A percentile compares a stretch with the other conserved stretches of the same genome.
Conservation (phyloP, 176 grass and related monocot genomes). For the Aegilops umbellulata region DNA sequence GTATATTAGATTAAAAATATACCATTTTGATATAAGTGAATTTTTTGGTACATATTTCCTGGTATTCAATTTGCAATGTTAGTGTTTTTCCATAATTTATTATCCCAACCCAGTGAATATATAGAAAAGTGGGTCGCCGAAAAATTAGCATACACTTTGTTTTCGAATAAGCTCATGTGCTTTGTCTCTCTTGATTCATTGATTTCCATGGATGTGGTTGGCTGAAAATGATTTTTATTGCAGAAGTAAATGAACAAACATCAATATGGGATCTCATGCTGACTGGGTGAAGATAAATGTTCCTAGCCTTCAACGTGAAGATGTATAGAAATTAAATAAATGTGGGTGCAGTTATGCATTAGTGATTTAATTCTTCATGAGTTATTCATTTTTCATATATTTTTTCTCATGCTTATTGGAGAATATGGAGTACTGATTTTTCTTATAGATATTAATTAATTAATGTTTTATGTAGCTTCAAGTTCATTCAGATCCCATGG, state of each 20-base stretch:
- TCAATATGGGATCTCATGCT: constrained; percentile 68
- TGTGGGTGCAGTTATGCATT: not conserved
- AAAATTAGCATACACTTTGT: too few relatives aligned
- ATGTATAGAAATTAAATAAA: constrained; percentile 34
- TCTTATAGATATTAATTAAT: not conserved
- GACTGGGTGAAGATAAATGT: constrained; percentile 95
- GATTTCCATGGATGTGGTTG: not conserved
- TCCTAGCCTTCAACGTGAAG: constrained; percentile 72
- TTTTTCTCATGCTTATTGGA: not conserved
- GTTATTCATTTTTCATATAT: not conserved
- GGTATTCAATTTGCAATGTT: too few relatives aligned
- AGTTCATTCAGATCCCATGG: not conserved
- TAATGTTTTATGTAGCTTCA: not conserved
- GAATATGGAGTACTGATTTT: not conserved
- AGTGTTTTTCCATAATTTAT: too few relatives aligned
- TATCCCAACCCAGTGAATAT: too few relatives aligned
- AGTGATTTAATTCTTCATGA: not conserved
- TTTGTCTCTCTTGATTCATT: not conserved
- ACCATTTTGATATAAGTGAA: too few relatives aligned
- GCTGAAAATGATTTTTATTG: constrained; percentile 30
- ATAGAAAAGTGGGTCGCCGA: too few relatives aligned
- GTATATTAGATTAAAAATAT: too few relatives aligned
- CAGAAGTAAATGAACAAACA: constrained; percentile 56
- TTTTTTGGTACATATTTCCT: too few relatives aligned
- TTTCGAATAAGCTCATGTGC: too few relatives aligned